Base-by-base conservation (phyloP, 371 early-diverging fungal genomes). In the Actinomortierella wolfii region DNA sequence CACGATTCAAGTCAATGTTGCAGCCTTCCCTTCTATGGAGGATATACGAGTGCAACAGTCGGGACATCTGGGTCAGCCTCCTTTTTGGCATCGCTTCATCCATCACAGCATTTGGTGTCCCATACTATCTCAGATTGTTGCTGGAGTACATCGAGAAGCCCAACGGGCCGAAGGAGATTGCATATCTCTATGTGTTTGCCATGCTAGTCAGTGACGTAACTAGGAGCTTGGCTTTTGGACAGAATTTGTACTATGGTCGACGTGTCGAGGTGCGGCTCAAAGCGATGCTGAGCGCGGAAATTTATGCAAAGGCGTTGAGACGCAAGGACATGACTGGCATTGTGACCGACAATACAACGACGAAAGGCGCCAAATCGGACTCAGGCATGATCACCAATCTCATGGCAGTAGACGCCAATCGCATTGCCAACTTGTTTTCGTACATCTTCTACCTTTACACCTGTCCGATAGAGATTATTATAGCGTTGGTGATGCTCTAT, bases 311-410 rank as follows among this genome's bases (percentile, higher is more conserved):
- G 51, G 66, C 83, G 0, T 45, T 85, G 45, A 70, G 70, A 26
- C 73, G 81, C 66, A 81, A 81, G 64, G 82, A 81, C 39, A 77
- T 78, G 67, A 73, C 81, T 40, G 79, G 81, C 34, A 78, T 76
- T 28, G 67, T 81, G 3, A 39, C 56, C 0, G 61, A 47, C 15
- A 42, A 15, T 2, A 26, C 28, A 9, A 59, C 66, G 34, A 59
- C 63, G 48, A 69, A 73, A 21, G 64, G 67, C 8, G 65, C 64
- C 1, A 60, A 74, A 11, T 66, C 70, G 14, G 75, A 78, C 49
- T 63, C 76, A 1, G 94, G 94, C 6, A 92, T 90, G 70, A 91
- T 93, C 58, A 89, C 88, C 18, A 92, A 94, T 64, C 62, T 94
- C 59, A 90, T 92, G 90, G 81, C 86, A 41, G 87, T 92, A 4